phyloP scores from a whole-genome alignment of 2,329 filamentous ascomycete species.

The Emergomyces pasteurianus region DNA sequence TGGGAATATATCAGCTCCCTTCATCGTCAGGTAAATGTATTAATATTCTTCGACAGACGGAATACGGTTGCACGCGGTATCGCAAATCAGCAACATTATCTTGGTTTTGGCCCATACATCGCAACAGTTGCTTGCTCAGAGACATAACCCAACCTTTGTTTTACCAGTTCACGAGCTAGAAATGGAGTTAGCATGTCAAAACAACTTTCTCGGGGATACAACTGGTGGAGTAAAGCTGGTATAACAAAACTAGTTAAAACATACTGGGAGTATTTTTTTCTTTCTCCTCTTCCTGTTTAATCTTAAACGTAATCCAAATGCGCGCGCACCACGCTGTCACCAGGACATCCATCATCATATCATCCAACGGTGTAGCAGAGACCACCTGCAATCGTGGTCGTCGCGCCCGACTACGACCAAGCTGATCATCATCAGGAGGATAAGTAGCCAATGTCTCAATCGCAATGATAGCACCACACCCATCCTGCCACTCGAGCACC shows the following conservation, averaged over 20 bases:
- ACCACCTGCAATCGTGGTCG: constrained; percentile 9
- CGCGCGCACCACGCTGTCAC: constrained; percentile 12
- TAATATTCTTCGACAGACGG: not conserved
- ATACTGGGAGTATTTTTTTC: not conserved
- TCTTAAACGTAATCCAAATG: constrained; percentile 9
- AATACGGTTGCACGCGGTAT: not conserved
- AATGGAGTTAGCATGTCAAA: not conserved
- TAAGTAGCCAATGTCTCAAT: constrained; percentile 7
- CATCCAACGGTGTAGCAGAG: constrained; percentile 5
- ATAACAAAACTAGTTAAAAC: not conserved
- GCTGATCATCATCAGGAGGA: not conserved
- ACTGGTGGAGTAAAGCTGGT: not conserved
- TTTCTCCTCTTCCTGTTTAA: constrained; percentile 2
- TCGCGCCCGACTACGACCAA: not conserved
- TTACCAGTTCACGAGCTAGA: not conserved
- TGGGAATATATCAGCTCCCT: not conserved
- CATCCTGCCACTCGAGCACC: constrained; percentile 10
- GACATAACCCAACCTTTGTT: not conserved
- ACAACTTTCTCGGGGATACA: not conserved
- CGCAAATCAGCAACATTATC: not conserved
- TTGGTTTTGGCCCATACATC: not conserved
- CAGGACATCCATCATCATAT: constrained; percentile 9
- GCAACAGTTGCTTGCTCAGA: not conserved
- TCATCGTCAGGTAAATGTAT: not conserved
- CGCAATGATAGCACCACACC: constrained; percentile 5